Base-by-base conservation (phyloP, 2,329 filamentous ascomycete species). In the Tetracladium maxilliforme region DNA sequence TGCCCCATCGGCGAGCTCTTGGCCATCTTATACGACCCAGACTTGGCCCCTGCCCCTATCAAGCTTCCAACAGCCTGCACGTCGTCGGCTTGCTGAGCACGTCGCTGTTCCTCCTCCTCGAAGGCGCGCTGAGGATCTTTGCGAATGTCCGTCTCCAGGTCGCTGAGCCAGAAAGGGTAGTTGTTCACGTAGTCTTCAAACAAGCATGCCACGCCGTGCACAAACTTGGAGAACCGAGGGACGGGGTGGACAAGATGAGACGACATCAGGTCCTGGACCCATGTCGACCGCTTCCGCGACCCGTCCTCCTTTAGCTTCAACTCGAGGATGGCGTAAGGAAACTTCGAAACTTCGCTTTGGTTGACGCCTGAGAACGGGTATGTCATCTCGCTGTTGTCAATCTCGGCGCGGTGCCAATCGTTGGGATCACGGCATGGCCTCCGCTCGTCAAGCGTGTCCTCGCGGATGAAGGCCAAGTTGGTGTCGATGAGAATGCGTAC, bases 131-230 rank as follows among this genome's bases (percentile, higher is more conserved):
- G 80, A 0, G 90, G 90, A 45, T 95, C 86, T 45, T 81, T 83
- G 37, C 87, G 76, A 44, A 98, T 98, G 45, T 98, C 90, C 16
- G 70, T 81, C 45, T 94, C 87, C 21, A 95, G 64, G 33, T 92
- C 80, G 40, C 77, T 77, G 17, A 95, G 67, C 90, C 90, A 98
- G 57, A 95, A 94, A 10, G 90, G 90, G 42, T 95, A 73, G 33
- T 72, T 86, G 54, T 95, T 95, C 48, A 98, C 86, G 43, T 93
- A 72, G 49, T 98, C 83, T 42, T 95, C 90, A 38, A 95, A 95
- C 3, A 98, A 63, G 19, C 77, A 75, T 6, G 87, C 86, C 5
- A 92, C 75, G 32, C 90, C 90, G 41, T 98, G 87, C 3, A 92
- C 79, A 40, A 95, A 98, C 49, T 98, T 98, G 41, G 84, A 94